Percentiles rank a stretch among this genome's conserved stretches.
These are phyloP conservation scores for Penicillium ochrochloron DNA, from an alignment of 495 filamentous ascomycete species.

Conservation along the genomic window DNA sequence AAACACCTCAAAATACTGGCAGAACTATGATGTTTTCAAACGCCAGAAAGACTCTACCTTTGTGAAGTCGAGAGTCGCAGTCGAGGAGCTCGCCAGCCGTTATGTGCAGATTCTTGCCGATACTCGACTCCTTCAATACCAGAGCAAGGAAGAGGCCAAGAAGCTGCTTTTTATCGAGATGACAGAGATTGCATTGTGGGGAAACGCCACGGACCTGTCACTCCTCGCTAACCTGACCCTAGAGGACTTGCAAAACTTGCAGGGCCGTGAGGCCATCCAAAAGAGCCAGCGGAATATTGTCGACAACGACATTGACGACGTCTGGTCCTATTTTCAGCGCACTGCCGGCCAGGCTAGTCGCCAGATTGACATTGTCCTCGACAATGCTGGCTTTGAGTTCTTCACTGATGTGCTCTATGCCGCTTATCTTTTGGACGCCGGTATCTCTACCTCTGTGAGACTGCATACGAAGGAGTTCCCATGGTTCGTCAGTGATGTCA, in stretches of 20 bases:
- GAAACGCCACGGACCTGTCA: conserved; percentile 86
- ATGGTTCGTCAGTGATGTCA: conserved; percentile 88
- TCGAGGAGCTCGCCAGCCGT: conserved; percentile 73
- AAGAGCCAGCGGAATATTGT: conserved; percentile 78
- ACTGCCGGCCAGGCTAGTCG: conserved; percentile 44
- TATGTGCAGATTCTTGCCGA: conserved; percentile 62
- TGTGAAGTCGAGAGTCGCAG: conserved; percentile 77
- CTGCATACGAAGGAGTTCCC: conserved; percentile 84
- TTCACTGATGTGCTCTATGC: conserved; percentile 84
- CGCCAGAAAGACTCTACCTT: conserved; percentile 84
- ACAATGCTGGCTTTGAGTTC: conserved; percentile 91
- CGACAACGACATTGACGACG: conserved; percentile 66
- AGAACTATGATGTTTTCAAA: conserved; percentile 79
- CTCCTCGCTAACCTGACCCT: conserved; percentile 79
- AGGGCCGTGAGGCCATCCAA: conserved; percentile 77
- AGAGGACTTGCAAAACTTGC: conserved; percentile 85
- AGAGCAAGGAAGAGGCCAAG: conserved; percentile 63
- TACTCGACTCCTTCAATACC: conserved; percentile 34
- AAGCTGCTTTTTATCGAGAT: conserved; percentile 77
- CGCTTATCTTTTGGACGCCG: conserved; percentile 69
- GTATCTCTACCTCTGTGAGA: conserved; percentile 50
- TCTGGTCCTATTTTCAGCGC: conserved; percentile 63
- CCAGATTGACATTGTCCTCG: conserved; percentile 81
- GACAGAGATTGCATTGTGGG: conserved; percentile 89
- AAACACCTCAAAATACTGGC: conserved; percentile 71